Evolutionary conservation across 1,284 basidiomycete species (phyloP).

Genomic region (Mycena sp.): DNA sequence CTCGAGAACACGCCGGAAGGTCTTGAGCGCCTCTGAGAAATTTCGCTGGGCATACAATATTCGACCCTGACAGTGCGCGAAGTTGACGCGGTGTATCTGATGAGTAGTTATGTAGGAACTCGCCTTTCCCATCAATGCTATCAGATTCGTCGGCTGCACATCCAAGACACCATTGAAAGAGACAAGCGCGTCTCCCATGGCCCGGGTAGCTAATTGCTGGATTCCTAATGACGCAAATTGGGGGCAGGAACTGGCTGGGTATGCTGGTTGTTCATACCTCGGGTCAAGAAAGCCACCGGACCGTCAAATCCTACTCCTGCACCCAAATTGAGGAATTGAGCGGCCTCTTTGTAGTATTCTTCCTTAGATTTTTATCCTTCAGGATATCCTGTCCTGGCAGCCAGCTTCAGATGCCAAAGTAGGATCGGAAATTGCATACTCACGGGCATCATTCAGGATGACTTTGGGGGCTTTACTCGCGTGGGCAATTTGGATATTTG

Average conservation of each 20-base stretch:
- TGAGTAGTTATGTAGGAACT: slow-evolving; percentile 16
- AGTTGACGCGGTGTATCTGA: not conserved
- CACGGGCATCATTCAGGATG: slow-evolving; percentile 76
- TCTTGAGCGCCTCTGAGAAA: slow-evolving; percentile 79
- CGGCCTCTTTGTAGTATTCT: slow-evolving; percentile 74
- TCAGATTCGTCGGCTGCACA: slow-evolving; percentile 83
- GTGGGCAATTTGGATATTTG: slow-evolving; percentile 83
- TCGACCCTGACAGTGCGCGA: slow-evolving; percentile 66
- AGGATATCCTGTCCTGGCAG: slow-evolving; percentile 76
- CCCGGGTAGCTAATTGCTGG: slow-evolving; percentile 81
- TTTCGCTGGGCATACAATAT: slow-evolving; percentile 84
- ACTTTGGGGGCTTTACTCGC: slow-evolving; percentile 86
- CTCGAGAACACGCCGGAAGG: slow-evolving; percentile 86
- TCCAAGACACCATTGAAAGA: slow-evolving; percentile 86
- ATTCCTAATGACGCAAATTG: slow-evolving; percentile 61
- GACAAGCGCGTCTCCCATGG: slow-evolving; percentile 81
- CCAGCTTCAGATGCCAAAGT: slow-evolving; percentile 19
- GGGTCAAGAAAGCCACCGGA: slow-evolving; percentile 70
- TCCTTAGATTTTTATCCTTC: slow-evolving; percentile 71
- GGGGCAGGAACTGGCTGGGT: slow-evolving; percentile 23
- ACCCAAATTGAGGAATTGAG: slow-evolving; percentile 74
- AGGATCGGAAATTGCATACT: slow-evolving; percentile 5
- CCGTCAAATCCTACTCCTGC: slow-evolving; percentile 61
- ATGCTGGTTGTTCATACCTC: slow-evolving; percentile 55
- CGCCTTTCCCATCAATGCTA: slow-evolving; percentile 84